A percentile compares a stretch with the other conserved stretches of the same genome.
Conservation (phyloP, 495 filamentous ascomycete species). For the Penicillium lividum region DNA sequence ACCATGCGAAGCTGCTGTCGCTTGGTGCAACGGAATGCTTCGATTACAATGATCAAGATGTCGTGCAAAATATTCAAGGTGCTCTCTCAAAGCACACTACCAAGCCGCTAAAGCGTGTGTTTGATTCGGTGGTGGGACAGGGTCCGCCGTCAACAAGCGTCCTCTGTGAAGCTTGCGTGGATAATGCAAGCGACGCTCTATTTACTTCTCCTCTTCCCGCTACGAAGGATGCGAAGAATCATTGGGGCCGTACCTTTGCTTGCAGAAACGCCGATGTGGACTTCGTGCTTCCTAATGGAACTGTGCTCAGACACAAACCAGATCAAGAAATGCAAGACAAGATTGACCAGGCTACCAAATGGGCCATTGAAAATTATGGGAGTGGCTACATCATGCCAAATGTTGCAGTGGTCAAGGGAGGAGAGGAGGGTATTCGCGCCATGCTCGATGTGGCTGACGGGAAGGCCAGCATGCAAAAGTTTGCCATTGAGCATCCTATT, state of each 20-base stretch:
- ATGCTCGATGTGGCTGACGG: background rate
- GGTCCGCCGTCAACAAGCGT: background rate
- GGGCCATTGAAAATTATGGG: background rate
- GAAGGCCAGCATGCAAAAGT: background rate
- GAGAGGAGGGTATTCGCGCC: background rate
- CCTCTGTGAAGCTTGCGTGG: background rate
- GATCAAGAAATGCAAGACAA: background rate
- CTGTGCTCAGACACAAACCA: background rate
- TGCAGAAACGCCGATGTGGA: background rate
- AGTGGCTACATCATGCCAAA: background rate
- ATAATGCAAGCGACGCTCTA: background rate
- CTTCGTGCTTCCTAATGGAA: background rate
- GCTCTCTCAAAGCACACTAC: background rate
- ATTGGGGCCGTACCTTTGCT: background rate
- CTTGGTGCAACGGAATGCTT: constrained; percentile 32
- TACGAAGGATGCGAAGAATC: background rate
- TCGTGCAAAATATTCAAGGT: background rate
- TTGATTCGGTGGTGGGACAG: background rate
- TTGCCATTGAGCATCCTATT: background rate
- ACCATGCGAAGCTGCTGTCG: constrained; percentile 24
- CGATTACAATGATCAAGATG: constrained; percentile 24
- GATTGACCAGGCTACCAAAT: background rate
- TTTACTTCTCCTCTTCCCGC: background rate
- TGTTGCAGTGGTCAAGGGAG: background rate
- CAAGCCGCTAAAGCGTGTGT: background rate